phyloP scores from a whole-genome alignment of 495 filamentous ascomycete species.

The Talaromyces trachyspermus region DNA sequence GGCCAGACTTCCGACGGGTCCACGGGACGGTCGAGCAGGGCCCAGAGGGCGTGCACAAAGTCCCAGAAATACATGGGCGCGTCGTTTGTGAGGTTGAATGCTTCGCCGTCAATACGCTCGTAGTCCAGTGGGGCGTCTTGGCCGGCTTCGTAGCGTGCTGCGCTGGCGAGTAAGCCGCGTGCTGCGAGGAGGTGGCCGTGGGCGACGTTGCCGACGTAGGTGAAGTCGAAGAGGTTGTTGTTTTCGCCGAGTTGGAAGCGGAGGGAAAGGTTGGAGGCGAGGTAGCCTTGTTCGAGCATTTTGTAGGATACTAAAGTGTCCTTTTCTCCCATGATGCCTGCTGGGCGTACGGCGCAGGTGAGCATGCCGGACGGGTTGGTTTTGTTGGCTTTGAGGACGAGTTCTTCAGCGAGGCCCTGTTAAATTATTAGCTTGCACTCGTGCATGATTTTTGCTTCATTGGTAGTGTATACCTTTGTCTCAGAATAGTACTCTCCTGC shows the following conservation, averaged over 20 bases:
- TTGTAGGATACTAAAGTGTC: constrained; percentile 66
- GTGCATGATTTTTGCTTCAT: no score
- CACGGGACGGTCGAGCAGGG: constrained; percentile 53
- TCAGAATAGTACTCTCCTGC: constrained; percentile 89
- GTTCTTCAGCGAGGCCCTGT: constrained; percentile 77
- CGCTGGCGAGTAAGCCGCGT: constrained; percentile 57
- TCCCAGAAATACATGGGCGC: constrained; percentile 96
- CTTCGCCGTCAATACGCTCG: constrained; percentile 85
- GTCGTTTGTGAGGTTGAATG: constrained; percentile 94
- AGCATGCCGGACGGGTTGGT: constrained; percentile 55
- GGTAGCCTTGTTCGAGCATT: constrained; percentile 34
- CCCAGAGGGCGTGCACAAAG: constrained; percentile 73
- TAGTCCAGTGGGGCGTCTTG: constrained; percentile 56
- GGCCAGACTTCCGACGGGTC: constrained; percentile 63
- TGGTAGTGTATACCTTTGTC: constrained; percentile 55
- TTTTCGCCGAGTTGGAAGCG: constrained; percentile 83
- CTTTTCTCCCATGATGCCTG: constrained; percentile 87
- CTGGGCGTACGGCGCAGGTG: constrained; percentile 74
- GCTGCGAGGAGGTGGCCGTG: constrained; percentile 48
- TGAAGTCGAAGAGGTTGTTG: constrained; percentile 63
- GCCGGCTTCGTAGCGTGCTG: constrained; percentile 43
- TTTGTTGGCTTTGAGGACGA: constrained; percentile 81
- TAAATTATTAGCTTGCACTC: neutral
- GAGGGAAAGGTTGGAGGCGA: constrained; percentile 51
- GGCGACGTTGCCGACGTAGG: constrained; percentile 48